These are phyloP conservation scores for Phialocephala sp. DNA, from an alignment of 2,329 filamentous ascomycete species.

Conservation along the genomic window DNA sequence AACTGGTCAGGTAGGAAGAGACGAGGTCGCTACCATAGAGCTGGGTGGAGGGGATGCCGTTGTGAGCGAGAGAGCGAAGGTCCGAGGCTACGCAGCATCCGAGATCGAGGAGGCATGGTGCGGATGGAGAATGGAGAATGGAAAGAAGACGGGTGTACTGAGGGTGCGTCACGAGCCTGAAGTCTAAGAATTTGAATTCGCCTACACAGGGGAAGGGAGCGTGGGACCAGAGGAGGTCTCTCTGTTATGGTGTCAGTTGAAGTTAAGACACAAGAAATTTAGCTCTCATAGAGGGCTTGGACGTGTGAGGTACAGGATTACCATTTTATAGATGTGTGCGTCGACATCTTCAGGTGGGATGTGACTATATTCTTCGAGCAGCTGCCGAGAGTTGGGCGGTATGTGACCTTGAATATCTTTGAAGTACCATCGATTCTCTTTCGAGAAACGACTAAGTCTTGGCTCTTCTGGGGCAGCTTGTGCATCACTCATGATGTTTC, in stretches of 20 bases:
- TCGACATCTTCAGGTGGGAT: constrained; percentile 28
- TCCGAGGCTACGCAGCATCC: constrained; percentile 49
- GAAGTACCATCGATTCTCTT: constrained; percentile 28
- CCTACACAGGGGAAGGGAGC: constrained; percentile 37
- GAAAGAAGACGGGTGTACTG: constrained; percentile 23
- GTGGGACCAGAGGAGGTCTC: constrained; percentile 33
- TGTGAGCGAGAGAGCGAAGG: constrained; percentile 45
- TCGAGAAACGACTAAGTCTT: constrained; percentile 19
- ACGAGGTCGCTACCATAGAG: constrained; percentile 44
- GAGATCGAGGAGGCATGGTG: constrained; percentile 44
- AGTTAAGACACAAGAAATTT: not conserved
- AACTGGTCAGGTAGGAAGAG: constrained; percentile 44
- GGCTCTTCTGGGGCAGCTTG: not conserved
- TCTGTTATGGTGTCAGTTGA: constrained; percentile 19
- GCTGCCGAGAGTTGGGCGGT: constrained; percentile 22
- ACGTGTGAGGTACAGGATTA: constrained; percentile 5
- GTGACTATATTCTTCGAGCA: constrained; percentile 32
- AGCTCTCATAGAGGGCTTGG: not conserved
- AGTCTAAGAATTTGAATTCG: constrained; percentile 30
- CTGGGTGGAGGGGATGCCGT: constrained; percentile 42
- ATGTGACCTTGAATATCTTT: constrained; percentile 18
- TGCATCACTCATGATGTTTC: not conserved
- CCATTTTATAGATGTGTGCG: constrained; percentile 30
- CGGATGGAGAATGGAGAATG: constrained; percentile 16
- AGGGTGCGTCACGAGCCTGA: constrained; percentile 24